Percentiles rank a stretch among this genome's conserved stretches.
These are phyloP conservation scores for Metschnikowia similis DNA, from an alignment of 805 yeast genomes.

Conservation along the genomic window DNA sequence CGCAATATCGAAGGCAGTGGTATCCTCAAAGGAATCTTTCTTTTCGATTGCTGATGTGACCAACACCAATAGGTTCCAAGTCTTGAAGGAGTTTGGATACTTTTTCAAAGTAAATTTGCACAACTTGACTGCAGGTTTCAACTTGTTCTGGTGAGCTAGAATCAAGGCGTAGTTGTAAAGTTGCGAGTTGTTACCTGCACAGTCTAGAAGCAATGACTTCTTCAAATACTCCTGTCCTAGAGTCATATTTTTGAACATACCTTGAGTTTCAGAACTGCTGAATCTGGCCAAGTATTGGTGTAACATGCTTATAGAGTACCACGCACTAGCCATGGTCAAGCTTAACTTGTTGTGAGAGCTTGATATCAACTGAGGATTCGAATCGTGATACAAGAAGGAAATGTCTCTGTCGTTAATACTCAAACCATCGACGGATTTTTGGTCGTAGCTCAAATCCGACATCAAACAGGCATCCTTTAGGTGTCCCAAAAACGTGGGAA, in stretches of 20 bases:
- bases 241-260: constrained; percentile 12
- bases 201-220: constrained; percentile 33
- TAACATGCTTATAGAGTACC: constrained; percentile 35
- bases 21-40: constrained; percentile 20
- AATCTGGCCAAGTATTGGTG: constrained; percentile 25
- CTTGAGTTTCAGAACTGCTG: constrained; percentile 21
- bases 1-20: not conserved
- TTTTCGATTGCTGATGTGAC: constrained; percentile 61
- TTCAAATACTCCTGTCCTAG: constrained; percentile 21
- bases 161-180: constrained; percentile 45
- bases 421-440: constrained; percentile 7
- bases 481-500: constrained; percentile 21
- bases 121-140: constrained; percentile 41
- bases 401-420: constrained; percentile 16
- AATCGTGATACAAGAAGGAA: constrained; percentile 33
- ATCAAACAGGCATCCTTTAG: constrained; percentile 20
- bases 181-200: constrained; percentile 27
- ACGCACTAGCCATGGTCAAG: constrained; percentile 29
- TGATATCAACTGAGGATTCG: constrained; percentile 29
- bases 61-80: constrained; percentile 65
- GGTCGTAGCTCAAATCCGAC: constrained; percentile 29
- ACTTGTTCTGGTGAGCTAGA: constrained; percentile 41
- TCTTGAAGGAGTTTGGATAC: constrained; percentile 52
- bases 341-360: not conserved
- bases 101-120: constrained; percentile 47